Evolutionary conservation across 306 rosid genomes (phyloP).

Genomic region (Abrus precatorius): DNA sequence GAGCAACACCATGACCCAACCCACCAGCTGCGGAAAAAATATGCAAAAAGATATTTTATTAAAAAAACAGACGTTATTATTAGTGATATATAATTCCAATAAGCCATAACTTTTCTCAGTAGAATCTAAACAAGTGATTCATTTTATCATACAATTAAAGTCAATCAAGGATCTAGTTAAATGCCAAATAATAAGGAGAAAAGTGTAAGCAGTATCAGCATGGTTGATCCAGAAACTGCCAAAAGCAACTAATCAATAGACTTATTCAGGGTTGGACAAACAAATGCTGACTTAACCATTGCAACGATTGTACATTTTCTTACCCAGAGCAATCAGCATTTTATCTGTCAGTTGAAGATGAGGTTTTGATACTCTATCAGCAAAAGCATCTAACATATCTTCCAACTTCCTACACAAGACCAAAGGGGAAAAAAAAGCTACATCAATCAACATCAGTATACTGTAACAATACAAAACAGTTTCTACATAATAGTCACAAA

Average conservation of each 20-base stretch:
- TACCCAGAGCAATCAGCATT: constrained; percentile 95
- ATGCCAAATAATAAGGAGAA: background rate
- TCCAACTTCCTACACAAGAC: constrained; percentile 78
- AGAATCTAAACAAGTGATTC: constrained; percentile 43
- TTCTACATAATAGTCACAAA: background rate
- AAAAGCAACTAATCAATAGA: background rate
- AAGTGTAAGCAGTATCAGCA: constrained; percentile 16
- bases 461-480: background rate
- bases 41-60: constrained; percentile 32
- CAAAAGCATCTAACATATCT: constrained; percentile 83
- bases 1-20: constrained; percentile 94
- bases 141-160: constrained; percentile 5
- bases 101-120: constrained; percentile 21
- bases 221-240: constrained; percentile 7
- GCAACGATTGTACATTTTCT: constrained; percentile 39
- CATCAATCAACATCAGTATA: constrained; percentile 17
- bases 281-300: constrained; percentile 6
- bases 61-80: constrained; percentile 23
- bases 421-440: constrained; percentile 18
- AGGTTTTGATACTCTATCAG: constrained; percentile 92
- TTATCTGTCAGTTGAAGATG: constrained; percentile 84
- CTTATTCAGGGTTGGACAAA: background rate
- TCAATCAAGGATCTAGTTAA: constrained; percentile 13
- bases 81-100: background rate
- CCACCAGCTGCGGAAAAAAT: constrained; percentile 83